phyloP scores from a whole-genome alignment of 345 rosid genomes.

The Orychophragmus violaceus region DNA sequence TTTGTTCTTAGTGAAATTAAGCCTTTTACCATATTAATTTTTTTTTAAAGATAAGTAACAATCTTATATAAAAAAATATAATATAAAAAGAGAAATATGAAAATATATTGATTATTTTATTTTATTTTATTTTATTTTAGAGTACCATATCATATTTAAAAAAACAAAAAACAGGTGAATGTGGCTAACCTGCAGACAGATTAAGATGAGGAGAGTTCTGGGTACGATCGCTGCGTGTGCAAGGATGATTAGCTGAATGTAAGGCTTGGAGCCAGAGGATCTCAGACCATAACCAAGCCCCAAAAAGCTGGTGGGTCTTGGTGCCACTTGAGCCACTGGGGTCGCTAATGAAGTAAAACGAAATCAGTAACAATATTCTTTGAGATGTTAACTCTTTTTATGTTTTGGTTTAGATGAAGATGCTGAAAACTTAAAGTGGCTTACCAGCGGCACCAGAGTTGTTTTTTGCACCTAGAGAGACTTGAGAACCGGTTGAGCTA shows the following conservation, averaged over 20 bases:
- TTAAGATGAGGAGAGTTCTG: constrained; percentile 10
- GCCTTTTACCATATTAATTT: too few species aligned
- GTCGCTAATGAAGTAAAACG: too few species aligned
- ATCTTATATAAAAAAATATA: too few species aligned
- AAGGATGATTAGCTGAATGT: constrained; percentile 16
- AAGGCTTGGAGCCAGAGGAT: constrained; percentile 26
- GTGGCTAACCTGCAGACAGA: background rate
- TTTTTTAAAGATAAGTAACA: too few species aligned
- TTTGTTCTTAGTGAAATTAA: too few species aligned
- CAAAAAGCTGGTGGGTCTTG: constrained; percentile 37
- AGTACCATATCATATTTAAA: too few species aligned
- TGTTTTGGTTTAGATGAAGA: constrained; percentile 4
- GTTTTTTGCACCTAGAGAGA: constrained; percentile 29
- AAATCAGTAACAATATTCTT: background rate
- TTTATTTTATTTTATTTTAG: too few species aligned
- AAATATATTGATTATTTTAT: too few species aligned
- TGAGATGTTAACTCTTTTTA: background rate
- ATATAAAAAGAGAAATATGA: too few species aligned
- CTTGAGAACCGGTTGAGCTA: constrained; percentile 28
- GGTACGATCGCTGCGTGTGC: constrained; percentile 28
- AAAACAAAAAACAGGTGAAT: background rate
- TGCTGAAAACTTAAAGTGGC: background rate
- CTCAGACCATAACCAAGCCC: constrained; percentile 36
- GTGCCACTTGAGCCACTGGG: constrained; percentile 39
- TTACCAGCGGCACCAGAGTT: constrained; percentile 47